Conservation (phyloP, 768 basidiomycete species). For the Cystobasidiopsis lactophilus region DNA sequence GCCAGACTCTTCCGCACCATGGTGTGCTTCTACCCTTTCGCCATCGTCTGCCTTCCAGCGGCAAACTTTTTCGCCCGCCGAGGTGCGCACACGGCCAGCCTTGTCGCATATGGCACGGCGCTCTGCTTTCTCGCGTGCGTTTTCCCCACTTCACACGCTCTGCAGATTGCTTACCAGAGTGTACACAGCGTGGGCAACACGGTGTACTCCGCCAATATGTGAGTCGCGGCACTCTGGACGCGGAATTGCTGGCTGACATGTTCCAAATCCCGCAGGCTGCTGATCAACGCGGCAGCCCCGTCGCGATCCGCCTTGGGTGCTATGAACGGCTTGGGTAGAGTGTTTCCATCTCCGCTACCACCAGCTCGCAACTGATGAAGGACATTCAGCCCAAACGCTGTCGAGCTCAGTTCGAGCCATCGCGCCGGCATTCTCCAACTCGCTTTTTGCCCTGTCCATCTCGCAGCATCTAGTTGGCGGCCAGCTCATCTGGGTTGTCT, state of each 20-base stretch:
- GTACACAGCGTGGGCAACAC: too few relatives aligned
- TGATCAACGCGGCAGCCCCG: slow-evolving; percentile 6
- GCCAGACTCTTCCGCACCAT: slow-evolving; percentile 8
- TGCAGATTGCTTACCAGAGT: neutral
- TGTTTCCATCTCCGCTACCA: too few relatives aligned
- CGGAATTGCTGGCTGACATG: too few relatives aligned
- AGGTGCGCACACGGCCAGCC: neutral
- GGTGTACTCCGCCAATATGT: neutral
- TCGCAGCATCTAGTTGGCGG: slow-evolving; percentile 1
- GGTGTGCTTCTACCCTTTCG: slow-evolving; percentile 11
- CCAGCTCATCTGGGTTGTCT: slow-evolving; percentile 4
- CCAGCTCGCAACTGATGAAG: neutral
- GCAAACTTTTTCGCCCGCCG: slow-evolving; percentile 2
- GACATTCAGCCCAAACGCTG: neutral
- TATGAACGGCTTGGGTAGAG: slow-evolving; percentile 1
- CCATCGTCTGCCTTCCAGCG: slow-evolving; percentile 12
- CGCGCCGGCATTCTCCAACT: slow-evolving; percentile 1
- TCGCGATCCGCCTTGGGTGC: neutral
- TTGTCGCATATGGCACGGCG: neutral
- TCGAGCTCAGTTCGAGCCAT: slow-evolving; percentile 1
- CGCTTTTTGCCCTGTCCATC: slow-evolving; percentile 7
- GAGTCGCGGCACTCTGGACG: too few relatives aligned
- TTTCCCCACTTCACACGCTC: neutral
- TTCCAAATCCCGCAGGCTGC: slow-evolving; percentile 4
- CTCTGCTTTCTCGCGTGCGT: too few relatives aligned